Conservation (phyloP, 2,329 filamentous ascomycete species). For the Sarocladiaceae sp. region DNA sequence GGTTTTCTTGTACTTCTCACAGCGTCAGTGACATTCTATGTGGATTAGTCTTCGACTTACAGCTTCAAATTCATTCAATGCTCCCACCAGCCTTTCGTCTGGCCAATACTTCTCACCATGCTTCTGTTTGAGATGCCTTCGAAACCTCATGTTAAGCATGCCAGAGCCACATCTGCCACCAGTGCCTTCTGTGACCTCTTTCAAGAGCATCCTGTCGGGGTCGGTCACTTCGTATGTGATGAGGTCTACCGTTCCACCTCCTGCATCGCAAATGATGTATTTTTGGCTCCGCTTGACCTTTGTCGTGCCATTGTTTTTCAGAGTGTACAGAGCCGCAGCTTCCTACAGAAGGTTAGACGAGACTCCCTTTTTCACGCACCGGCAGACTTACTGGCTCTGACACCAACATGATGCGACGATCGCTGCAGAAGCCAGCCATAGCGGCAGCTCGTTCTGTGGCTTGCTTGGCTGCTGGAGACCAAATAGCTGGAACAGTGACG, state of each 20-base stretch:
- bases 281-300: constrained; percentile 39
- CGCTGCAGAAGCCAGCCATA: constrained; percentile 34
- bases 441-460: constrained; percentile 38
- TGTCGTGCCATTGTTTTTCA: constrained; percentile 37
- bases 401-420: constrained; percentile 40
- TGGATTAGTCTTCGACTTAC: no score
- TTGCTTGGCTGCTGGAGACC: constrained; percentile 51
- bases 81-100: constrained; percentile 34
- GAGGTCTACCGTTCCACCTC: constrained; percentile 50
- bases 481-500: constrained; percentile 55
- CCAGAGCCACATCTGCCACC: constrained; percentile 47
- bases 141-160: constrained; percentile 44
- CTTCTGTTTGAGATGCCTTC: constrained; percentile 36
- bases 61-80: constrained; percentile 39
- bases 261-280: constrained; percentile 51
- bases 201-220: constrained; percentile 38
- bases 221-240: constrained; percentile 47
- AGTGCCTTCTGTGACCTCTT: constrained; percentile 44
- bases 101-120: constrained; percentile 39
- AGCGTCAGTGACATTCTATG: no score
- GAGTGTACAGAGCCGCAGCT: constrained; percentile 46
- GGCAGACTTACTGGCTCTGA: constrained; percentile 43
- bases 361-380: no score
- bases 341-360: constrained; percentile 34
- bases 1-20: constrained; percentile 29